These are phyloP conservation scores for Lactifluus piperatus DNA, from an alignment of 768 basidiomycete genomes.

Conservation along the genomic window DNA sequence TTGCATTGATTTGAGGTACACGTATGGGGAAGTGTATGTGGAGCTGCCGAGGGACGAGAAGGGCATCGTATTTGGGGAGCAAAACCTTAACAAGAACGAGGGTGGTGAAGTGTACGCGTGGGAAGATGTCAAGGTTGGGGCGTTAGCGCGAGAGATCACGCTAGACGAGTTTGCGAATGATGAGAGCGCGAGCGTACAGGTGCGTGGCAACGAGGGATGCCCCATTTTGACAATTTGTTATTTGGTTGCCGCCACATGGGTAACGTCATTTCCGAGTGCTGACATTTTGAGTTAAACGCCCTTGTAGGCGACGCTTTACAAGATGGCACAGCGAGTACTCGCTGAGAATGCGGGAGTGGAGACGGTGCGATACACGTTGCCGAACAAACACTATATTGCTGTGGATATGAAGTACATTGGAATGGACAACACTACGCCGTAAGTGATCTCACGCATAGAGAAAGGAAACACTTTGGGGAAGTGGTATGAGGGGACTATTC, in stretches of 20 bases:
- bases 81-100: conserved; percentile 20
- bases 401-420: conserved; percentile 73
- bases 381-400: conserved; percentile 93
- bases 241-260: background rate
- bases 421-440: conserved; percentile 64
- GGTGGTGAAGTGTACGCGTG: conserved; percentile 34
- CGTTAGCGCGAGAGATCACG: conserved; percentile 51
- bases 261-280: background rate
- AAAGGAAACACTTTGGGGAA: too few species aligned
- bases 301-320: conserved; percentile 78
- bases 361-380: conserved; percentile 62
- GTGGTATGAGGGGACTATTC: conserved; percentile 7
- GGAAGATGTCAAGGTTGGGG: conserved; percentile 46
- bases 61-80: conserved; percentile 42
- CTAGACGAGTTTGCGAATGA: conserved; percentile 79
- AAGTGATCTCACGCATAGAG: conserved; percentile 10
- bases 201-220: conserved; percentile 28
- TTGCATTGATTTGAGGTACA: conserved; percentile 69
- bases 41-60: conserved; percentile 41
- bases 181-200: conserved; percentile 89
- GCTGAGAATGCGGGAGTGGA: conserved; percentile 51
- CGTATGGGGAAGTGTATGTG: conserved; percentile 43
- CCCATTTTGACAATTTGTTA: too few species aligned
- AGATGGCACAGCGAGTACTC: conserved; percentile 73
- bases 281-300: background rate